Base-by-base conservation (phyloP, 108 stramenopile genomes). In the Nitzschia inconspicua region DNA sequence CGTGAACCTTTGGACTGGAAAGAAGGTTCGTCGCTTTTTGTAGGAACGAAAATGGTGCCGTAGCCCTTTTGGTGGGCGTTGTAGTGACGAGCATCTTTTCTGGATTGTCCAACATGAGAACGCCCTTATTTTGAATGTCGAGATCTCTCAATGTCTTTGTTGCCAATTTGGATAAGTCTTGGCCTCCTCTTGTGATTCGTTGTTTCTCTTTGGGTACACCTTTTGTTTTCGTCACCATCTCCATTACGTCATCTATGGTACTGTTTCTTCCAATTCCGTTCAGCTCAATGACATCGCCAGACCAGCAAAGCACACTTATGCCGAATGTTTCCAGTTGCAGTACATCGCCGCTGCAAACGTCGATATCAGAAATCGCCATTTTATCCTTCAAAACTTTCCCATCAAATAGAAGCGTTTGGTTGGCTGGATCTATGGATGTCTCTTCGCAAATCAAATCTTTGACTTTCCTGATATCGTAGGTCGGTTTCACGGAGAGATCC, bases 31-130 rank as follows among this genome's bases (percentile, higher is more conserved):
- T 39, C 13, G 37, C 37, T 39, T 14, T 39, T 39, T 14, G 37
- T 14, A 39, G 14, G 14, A 39, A 39, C 13, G 37, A 39, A 14
- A 39, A 10, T n/a, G n/a, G n/a, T n/a, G n/a, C n/a, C n/a, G n/a
- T n/a, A n/a, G n/a, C n/a, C n/a, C n/a, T n/a, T n/a, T n/a, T n/a
- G n/a, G n/a, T n/a, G 14, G 37, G 37, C 37, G 11, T 10, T 39
- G 11, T 39, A 14, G 23, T 23, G 10, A 22, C 47, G 9, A 14
- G 13, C 11, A 14, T 10, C 18, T 51, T 51, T 11, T 51, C 50
- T 5, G 50, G 50, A 29, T 51, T 51, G 28, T 26, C 50, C 14
- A 51, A 30, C 50, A 51, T 51, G 5, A 51, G 50, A 6, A 27
- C 18, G 31, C 31, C 50, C 8, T 16, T 27, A 16, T 51, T 19